Percentiles rank a stretch among this genome's conserved stretches.
Evolutionary conservation across 1,284 basidiomycete species (phyloP).

Genomic region (Ustilago vetiveriae): DNA sequence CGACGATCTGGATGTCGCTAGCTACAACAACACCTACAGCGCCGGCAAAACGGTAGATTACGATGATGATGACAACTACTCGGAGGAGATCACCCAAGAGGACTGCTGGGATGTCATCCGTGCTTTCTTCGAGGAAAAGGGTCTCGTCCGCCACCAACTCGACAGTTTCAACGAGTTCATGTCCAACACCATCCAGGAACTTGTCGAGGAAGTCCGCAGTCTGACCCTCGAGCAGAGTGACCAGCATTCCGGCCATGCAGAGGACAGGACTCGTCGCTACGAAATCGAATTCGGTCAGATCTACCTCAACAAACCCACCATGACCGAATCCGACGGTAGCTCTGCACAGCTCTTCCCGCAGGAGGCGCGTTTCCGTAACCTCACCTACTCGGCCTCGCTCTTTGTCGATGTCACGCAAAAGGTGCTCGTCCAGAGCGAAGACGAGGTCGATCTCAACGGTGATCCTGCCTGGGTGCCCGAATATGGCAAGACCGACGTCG

Average conservation of each 20-base stretch:
- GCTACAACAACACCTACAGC: constrained; percentile 31
- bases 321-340: constrained; percentile 94
- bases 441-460: constrained; percentile 75
- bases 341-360: constrained; percentile 95
- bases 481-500: constrained; percentile 73
- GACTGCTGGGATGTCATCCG: constrained; percentile 74
- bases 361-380: constrained; percentile 90
- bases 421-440: constrained; percentile 80
- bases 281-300: constrained; percentile 98
- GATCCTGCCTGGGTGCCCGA: constrained; percentile 81
- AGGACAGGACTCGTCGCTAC: constrained; percentile 79
- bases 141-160: constrained; percentile 95
- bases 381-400: constrained; percentile 94
- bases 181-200: constrained; percentile 99
- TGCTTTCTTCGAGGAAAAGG: constrained; percentile 95
- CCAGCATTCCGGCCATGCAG: constrained; percentile 79
- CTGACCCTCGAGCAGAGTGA: constrained; percentile 95
- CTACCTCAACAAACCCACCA: constrained; percentile 91
- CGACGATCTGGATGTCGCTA: constrained; percentile 30
- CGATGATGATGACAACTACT: constrained; percentile 51
- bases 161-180: constrained; percentile 99
- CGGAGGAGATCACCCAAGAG: constrained; percentile 65
- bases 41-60: constrained; percentile 31
- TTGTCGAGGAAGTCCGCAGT: constrained; percentile 93
- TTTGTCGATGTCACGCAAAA: constrained; percentile 96